Evolutionary conservation across 331 rosid species (phyloP).

Genomic region (Saraca asoca): DNA sequence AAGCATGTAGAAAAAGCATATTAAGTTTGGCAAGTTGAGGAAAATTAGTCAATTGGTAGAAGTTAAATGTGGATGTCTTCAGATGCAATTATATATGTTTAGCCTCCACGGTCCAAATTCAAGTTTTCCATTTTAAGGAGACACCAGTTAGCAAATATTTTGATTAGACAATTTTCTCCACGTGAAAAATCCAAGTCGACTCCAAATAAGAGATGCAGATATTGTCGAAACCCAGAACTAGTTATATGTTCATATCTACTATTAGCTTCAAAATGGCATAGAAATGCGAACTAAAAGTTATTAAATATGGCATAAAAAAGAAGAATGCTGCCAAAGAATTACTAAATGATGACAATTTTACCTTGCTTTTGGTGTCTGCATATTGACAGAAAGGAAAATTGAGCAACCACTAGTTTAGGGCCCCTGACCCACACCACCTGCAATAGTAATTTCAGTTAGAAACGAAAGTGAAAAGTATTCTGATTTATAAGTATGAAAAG

Average conservation of each 20-base stretch:
- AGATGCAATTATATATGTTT: slow-evolving; percentile 1
- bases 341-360: slow-evolving; percentile 40
- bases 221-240: slow-evolving; percentile 17
- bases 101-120: slow-evolving; percentile 3
- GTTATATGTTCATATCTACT: not conserved
- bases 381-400: slow-evolving; percentile 37
- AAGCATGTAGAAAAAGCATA: not conserved
- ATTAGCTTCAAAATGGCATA: not conserved
- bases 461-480: slow-evolving; percentile 43
- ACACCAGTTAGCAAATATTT: not conserved
- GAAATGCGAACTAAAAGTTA: not conserved
- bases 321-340: slow-evolving; percentile 3
- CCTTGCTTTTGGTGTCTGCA: slow-evolving; percentile 91
- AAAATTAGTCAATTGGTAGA: not conserved
- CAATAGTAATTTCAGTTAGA: slow-evolving; percentile 46
- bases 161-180: not conserved
- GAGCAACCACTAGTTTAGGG: slow-evolving; percentile 33
- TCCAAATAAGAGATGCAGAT: not conserved
- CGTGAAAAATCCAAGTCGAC: not conserved
- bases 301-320: slow-evolving; percentile 15
- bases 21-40: not conserved
- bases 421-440: slow-evolving; percentile 63
- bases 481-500: slow-evolving; percentile 43
- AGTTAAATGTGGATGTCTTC: not conserved
- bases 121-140: not conserved